Evolutionary conservation across 768 basidiomycete species (phyloP), one percentile per base, ranked within the genome.

Genomic region (Lentinula raphanica): DNA sequence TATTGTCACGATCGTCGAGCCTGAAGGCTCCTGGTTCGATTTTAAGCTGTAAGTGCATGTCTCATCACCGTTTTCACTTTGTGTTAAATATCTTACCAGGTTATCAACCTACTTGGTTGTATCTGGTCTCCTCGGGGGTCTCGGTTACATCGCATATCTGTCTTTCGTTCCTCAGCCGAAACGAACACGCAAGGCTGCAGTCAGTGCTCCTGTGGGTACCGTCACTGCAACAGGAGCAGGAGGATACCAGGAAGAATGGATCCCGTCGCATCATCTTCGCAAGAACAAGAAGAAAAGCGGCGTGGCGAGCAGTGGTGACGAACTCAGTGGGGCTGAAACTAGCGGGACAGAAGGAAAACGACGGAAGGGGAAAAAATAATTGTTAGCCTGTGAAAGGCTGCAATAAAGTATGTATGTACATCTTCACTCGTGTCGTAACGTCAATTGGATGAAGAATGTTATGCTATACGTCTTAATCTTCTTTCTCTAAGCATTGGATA

Each of bases 161-260:
- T 77, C 85, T 29, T 88, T 89, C 66, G 72, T 83, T 28, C 90
- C 89, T 23, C 78, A 81, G 56, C 58, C 81, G 44, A 89, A 86
- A 74, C 86, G 85, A 68, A 68, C 72, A 56, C 77, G 76, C 62
- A 83, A 80, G 61, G 66, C 74, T 1, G 63, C 78, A 5, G 75
- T 82, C 54, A 85, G 80, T 58, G 71, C 82, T 3, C 82, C 87
- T 8, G 78, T 80, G 36, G 79, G 79, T n/a, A 69, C 82, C 7
- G 79, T 81, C 35, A 86, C 87, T 6, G 85, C 86, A 31, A 83
- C 83, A 23, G 83, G 85, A 35, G 78, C 84, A 2, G 81, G 85
- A 38, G 86, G 84, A 44, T 92, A 93, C 63, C 84, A 90, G 65
- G 89, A 93, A 67, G 92, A 94, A 66, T 94, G 92, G 92, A 94